phyloP scores from a whole-genome alignment of 352 stramenopile species.

The Phytopythium delawarense region DNA sequence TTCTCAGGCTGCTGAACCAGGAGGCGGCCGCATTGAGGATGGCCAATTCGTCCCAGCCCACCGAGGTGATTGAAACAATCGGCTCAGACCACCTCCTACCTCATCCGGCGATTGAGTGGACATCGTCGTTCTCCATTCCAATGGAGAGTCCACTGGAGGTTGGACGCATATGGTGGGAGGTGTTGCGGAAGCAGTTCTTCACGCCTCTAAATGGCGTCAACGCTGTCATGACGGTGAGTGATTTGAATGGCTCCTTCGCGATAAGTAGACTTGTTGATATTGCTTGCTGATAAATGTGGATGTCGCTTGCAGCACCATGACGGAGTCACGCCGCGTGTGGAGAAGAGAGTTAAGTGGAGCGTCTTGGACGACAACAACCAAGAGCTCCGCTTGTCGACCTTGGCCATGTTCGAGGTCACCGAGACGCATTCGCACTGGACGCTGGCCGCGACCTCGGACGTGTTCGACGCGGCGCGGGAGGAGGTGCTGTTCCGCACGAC shows the following conservation, averaged over 20 bases:
- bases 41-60: background rate
- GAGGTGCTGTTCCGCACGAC: background rate
- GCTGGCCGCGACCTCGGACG: background rate
- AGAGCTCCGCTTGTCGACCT: background rate
- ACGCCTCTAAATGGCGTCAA: background rate
- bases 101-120: background rate
- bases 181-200: background rate
- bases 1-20: background rate
- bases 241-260: background rate
- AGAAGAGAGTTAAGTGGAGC: background rate
- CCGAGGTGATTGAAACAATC: background rate
- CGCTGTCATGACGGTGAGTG: background rate
- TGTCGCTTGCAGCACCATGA: background rate
- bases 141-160: background rate
- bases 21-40: background rate
- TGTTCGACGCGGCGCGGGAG: background rate
- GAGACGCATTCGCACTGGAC: slow-evolving; percentile 1
- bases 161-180: background rate
- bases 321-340: background rate
- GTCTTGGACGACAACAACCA: background rate
- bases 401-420: background rate
- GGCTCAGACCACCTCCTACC: background rate
- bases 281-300: background rate
- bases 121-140: background rate
- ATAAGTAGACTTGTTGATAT: background rate